A percentile compares a stretch with the other conserved stretches of the same genome.
Evolutionary conservation across 2,329 filamentous ascomycete genomes (phyloP).

Genomic region (Pseudogymnoascus sp.): DNA sequence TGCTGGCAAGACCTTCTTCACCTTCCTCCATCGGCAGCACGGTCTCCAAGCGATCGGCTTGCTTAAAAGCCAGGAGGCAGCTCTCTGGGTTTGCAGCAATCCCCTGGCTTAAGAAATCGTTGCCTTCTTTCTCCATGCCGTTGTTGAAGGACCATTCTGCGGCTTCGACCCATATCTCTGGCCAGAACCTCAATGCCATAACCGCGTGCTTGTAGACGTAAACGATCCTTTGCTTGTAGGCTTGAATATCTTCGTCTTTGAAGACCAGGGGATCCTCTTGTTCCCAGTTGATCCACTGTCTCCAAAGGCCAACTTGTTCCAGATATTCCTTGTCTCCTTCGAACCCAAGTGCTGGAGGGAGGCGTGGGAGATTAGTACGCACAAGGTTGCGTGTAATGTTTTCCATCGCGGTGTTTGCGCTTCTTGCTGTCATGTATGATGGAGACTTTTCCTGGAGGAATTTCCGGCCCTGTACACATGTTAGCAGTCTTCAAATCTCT

Average conservation of each 20-base stretch:
- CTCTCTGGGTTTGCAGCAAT: conserved; percentile 89
- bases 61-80: conserved; percentile 79
- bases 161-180: conserved; percentile 91
- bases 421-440: conserved; percentile 91
- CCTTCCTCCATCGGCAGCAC: conserved; percentile 69
- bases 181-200: conserved; percentile 90
- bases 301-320: conserved; percentile 82
- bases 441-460: conserved; percentile 89
- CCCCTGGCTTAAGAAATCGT: conserved; percentile 71
- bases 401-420: conserved; percentile 81
- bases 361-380: conserved; percentile 67
- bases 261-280: conserved; percentile 85
- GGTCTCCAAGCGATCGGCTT: conserved; percentile 78
- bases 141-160: conserved; percentile 88
- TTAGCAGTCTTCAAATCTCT: conserved; percentile 17
- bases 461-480: conserved; percentile 65
- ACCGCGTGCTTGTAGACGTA: conserved; percentile 91
- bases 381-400: conserved; percentile 72
- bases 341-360: conserved; percentile 79
- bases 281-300: conserved; percentile 91
- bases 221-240: conserved; percentile 69
- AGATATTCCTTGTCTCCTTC: conserved; percentile 79
- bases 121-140: conserved; percentile 55
- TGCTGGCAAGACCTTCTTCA: conserved; percentile 55
- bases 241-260: conserved; percentile 67